phyloP scores from a whole-genome alignment of 2,329 filamentous ascomycete genomes.

The Fusarium succisae region DNA sequence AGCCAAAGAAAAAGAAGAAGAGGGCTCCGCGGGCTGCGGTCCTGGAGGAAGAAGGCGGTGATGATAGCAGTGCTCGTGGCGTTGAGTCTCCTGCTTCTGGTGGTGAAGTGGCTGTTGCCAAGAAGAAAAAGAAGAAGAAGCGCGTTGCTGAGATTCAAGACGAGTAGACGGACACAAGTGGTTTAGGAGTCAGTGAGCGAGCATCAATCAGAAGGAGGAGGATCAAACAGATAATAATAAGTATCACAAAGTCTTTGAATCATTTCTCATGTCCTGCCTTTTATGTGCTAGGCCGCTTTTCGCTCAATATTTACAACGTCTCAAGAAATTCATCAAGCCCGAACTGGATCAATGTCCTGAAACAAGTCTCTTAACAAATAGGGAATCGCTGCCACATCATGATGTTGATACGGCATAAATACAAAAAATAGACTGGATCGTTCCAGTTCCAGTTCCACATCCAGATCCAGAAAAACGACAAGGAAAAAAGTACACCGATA shows the following conservation, averaged over 20 bases:
- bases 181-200: not conserved
- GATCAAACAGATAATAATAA: constrained; percentile 16
- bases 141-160: constrained; percentile 45
- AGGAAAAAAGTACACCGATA: constrained; percentile 36
- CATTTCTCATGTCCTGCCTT: not conserved
- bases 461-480: constrained; percentile 12
- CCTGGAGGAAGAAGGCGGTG: constrained; percentile 26
- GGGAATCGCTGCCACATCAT: constrained; percentile 40
- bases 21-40: constrained; percentile 32
- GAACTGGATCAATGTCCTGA: constrained; percentile 9
- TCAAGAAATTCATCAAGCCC: not conserved
- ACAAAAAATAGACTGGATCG: constrained; percentile 34
- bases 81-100: constrained; percentile 32
- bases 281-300: not conserved
- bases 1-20: constrained; percentile 48
- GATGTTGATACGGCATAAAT: constrained; percentile 43
- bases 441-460: not conserved
- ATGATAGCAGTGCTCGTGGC: constrained; percentile 30
- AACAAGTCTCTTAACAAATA: constrained; percentile 33
- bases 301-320: not conserved
- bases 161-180: constrained; percentile 2
- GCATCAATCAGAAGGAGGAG: constrained; percentile 18
- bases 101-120: constrained; percentile 49
- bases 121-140: constrained; percentile 61
- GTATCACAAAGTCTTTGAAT: not conserved